Base-by-base conservation (phyloP, 495 filamentous ascomycete genomes). In the Aspergillus sclerotiicarbonarius region DNA sequence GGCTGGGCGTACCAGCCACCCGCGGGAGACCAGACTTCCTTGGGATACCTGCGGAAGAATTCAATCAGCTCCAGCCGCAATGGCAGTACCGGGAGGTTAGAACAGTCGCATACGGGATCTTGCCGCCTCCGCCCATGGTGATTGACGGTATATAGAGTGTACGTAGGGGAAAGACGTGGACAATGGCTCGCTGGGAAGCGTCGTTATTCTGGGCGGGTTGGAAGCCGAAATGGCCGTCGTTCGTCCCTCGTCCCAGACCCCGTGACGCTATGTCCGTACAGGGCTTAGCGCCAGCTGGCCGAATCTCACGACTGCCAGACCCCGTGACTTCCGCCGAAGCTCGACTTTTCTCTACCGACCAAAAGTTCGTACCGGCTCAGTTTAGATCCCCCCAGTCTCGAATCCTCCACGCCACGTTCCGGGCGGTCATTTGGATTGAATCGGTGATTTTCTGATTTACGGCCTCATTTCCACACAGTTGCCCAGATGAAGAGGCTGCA, bases 11-110 rank as follows among this genome's bases (percentile, higher is more conserved):
- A 98, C 94, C 95, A 98, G 67, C 94, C 94, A 80, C 94, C 94
- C 56, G 94, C 82, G 58, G 94, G 94, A 67, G 94, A 98, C 94
- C 94, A 98, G 79, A 98, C 90, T 80, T 98, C 92, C 80, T 96
- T 96, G 69, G 94, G 94, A 76, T 96, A 97, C 69, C 93, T 98
- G 67, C 30, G 60, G 33, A 53, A 48, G 49, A 51, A 18, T 59
- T 59, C 32, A 49, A 64, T 73, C 48, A 73, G 73, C 46, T 58
- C 53, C 35, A 44, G 56, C 20, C 21, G 21, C 30, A 46, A 21
- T 46, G 47, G 57, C 16, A 19, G 16, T 39, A 9, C 6, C 4
- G 16, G 19, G 33, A 57, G 31, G 32, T 25, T 33, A 30, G 56
- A 37, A 51, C 7, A 33, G 15, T 16, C 16, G 80, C 90, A 75